Conservation (phyloP, 2,329 filamentous ascomycete species). For the Aspergillus awamori region DNA sequence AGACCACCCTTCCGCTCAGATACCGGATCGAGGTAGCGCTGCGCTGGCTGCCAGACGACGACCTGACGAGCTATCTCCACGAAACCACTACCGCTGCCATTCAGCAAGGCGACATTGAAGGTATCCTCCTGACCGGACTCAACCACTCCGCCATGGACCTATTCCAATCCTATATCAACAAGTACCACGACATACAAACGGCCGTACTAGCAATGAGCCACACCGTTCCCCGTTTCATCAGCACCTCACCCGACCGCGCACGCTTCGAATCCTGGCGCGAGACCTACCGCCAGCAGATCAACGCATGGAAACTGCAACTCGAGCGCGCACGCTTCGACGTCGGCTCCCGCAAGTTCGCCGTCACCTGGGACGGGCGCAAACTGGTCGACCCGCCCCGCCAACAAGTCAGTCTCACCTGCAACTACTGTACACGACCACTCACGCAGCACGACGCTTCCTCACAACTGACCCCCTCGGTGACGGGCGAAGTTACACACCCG, state of each 20-base stretch:
- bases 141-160: slow-evolving; percentile 61
- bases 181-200: slow-evolving; percentile 64
- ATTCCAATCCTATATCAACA: slow-evolving; percentile 62
- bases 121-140: slow-evolving; percentile 64
- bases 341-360: slow-evolving; percentile 57
- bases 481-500: slow-evolving; percentile 38
- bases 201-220: slow-evolving; percentile 63
- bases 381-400: slow-evolving; percentile 54
- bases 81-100: slow-evolving; percentile 56
- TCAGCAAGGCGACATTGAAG: slow-evolving; percentile 61
- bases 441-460: slow-evolving; percentile 48
- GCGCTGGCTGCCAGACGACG: slow-evolving; percentile 51
- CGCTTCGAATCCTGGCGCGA: slow-evolving; percentile 64
- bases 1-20: slow-evolving; percentile 60
- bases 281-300: slow-evolving; percentile 63
- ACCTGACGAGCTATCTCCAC: slow-evolving; percentile 56
- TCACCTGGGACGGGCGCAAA: slow-evolving; percentile 53
- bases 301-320: slow-evolving; percentile 63
- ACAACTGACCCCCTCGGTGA: slow-evolving; percentile 29
- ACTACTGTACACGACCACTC: slow-evolving; percentile 62
- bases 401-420: slow-evolving; percentile 62
- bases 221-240: slow-evolving; percentile 61
- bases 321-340: slow-evolving; percentile 63
- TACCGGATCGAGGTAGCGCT: slow-evolving; percentile 66
- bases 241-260: slow-evolving; percentile 53